Evolutionary conservation across 2,329 filamentous ascomycete species (phyloP).

Genomic region (Hirsutella rhossiliensis): DNA sequence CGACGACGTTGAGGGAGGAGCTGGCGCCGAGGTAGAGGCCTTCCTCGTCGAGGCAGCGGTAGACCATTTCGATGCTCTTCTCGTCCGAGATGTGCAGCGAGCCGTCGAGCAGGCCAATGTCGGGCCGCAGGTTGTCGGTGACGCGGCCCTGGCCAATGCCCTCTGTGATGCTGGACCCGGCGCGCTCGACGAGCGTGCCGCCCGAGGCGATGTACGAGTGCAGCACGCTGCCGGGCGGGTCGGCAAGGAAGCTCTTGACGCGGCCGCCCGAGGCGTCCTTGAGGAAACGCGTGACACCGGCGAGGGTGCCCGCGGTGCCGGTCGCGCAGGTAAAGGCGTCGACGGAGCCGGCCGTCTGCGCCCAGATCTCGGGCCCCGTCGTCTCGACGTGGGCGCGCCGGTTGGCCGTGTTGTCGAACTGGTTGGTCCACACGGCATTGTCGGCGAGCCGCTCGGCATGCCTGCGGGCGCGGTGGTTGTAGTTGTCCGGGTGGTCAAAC

Average conservation of each 20-base stretch:
- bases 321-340: constrained; percentile 95
- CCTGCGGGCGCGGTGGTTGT: constrained; percentile 88
- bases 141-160: constrained; percentile 94
- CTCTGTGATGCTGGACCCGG: constrained; percentile 86
- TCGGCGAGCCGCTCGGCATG: constrained; percentile 70
- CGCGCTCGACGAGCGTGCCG: constrained; percentile 69
- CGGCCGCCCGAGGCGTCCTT: constrained; percentile 69
- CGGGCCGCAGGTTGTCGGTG: constrained; percentile 85
- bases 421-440: constrained; percentile 96
- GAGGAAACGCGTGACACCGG: constrained; percentile 76
- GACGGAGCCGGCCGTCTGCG: constrained; percentile 72
- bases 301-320: constrained; percentile 83
- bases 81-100: constrained; percentile 78
- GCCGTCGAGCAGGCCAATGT: constrained; percentile 74
- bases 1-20: constrained; percentile 88
- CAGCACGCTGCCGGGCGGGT: constrained; percentile 86
- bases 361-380: constrained; percentile 95
- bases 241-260: constrained; percentile 82
- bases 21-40: constrained; percentile 91
- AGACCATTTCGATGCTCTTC: constrained; percentile 96
- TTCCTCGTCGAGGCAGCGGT: constrained; percentile 89
- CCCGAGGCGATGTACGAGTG: constrained; percentile 85
- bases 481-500: constrained; percentile 91
- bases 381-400: constrained; percentile 91
- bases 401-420: constrained; percentile 96